Conservation (phyloP, 1,284 basidiomycete species). For the Wallemia ichthyophaga region DNA sequence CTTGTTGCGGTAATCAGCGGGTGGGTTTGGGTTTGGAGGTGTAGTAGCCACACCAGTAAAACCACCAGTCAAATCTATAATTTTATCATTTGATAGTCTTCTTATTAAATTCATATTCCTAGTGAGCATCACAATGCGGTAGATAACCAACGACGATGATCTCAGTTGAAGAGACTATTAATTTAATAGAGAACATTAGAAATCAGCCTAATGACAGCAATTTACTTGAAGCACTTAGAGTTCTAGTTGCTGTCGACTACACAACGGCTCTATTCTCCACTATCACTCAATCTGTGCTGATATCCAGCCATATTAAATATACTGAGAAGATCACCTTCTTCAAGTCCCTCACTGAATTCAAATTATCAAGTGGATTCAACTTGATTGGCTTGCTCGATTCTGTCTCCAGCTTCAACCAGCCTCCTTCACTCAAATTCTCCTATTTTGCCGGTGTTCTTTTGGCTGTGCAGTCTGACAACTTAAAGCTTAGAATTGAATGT, state of each 20-base stretch:
- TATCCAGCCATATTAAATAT: background rate
- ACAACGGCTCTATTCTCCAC: background rate
- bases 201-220: background rate
- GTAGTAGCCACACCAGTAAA: too few species aligned
- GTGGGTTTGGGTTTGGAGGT: too few species aligned
- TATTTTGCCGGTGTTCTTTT: background rate
- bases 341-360: background rate
- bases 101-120: background rate
- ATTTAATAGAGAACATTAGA: background rate
- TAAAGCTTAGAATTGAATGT: background rate
- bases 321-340: background rate
- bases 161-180: background rate
- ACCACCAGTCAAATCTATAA: background rate
- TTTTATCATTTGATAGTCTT: background rate
- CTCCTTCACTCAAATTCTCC: background rate
- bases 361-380: background rate
- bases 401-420: background rate
- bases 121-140: too few species aligned
- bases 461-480: background rate
- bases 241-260: background rate
- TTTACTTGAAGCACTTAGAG: background rate
- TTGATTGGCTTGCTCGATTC: background rate
- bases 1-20: background rate
- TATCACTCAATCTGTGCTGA: background rate
- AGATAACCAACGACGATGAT: background rate